Evolutionary conservation across 495 filamentous ascomycete species (phyloP).

Genomic region (Symbiotaphrina buchneri): DNA sequence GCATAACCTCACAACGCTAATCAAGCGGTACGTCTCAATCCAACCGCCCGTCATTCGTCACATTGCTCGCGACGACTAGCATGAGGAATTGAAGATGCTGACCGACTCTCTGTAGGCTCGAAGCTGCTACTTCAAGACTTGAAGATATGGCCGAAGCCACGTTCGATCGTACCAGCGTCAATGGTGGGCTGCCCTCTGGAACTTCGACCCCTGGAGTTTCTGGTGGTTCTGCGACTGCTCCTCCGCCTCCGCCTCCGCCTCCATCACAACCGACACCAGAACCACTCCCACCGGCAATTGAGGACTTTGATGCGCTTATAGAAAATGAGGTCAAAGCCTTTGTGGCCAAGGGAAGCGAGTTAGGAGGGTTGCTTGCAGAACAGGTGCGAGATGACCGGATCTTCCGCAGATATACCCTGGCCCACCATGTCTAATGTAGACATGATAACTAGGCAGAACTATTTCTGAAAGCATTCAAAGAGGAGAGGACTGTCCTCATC

Average conservation of each 20-base stretch:
- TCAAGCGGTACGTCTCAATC: conserved; percentile 82
- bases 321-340: conserved; percentile 52
- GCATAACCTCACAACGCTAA: conserved; percentile 90
- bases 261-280: conserved; percentile 20
- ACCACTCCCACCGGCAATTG: conserved; percentile 49
- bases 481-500: conserved; percentile 68
- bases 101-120: conserved; percentile 36
- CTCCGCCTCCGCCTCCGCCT: conserved; percentile 14
- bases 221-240: conserved; percentile 3
- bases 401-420: conserved; percentile 3
- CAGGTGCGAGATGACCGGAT: conserved; percentile 28
- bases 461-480: conserved; percentile 46
- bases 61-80: too few species aligned
- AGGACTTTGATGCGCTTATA: conserved; percentile 72
- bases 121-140: conserved; percentile 87
- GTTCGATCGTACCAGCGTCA: conserved; percentile 27
- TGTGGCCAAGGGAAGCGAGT: conserved; percentile 48
- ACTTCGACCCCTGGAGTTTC: conserved; percentile 10
- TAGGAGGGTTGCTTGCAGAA: conserved; percentile 59
- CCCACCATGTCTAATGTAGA: conserved; percentile 1
- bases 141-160: conserved; percentile 81
- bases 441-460: conserved; percentile 23
- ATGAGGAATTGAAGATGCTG: not conserved
- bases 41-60: too few species aligned
- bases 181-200: conserved; percentile 14